Conservation (phyloP, 2,329 filamentous ascomycete genomes). For the Talaromyces verruculosus region DNA sequence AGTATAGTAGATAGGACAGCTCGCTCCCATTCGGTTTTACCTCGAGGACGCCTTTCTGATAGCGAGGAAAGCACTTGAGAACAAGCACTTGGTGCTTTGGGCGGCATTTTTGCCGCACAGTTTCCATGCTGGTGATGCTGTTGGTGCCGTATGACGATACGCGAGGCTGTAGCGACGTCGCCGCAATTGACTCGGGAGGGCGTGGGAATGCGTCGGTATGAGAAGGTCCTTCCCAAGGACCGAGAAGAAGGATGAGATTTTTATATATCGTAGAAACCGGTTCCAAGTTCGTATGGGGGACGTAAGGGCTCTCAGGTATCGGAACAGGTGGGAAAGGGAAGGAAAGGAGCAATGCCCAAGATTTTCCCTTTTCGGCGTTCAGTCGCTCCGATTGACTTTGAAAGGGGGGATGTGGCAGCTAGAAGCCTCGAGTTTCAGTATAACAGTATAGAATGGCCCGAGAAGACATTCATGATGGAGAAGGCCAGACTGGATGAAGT, state of each 20-base stretch:
- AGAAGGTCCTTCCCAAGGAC: not conserved
- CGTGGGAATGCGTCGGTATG: not conserved
- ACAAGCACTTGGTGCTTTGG: conserved; percentile 97
- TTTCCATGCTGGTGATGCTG: conserved; percentile 48
- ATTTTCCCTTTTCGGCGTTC: not conserved
- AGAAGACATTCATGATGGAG: not conserved
- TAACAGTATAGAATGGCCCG: not conserved
- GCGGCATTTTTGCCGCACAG: conserved; percentile 64
- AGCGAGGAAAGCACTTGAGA: conserved; percentile 92
- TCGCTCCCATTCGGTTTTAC: conserved; percentile 96
- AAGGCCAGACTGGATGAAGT: not conserved
- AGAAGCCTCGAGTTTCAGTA: not conserved
- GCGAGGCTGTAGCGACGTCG: not conserved
- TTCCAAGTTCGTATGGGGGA: not conserved
- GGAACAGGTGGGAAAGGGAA: not conserved
- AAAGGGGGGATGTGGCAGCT: not conserved
- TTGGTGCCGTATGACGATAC: not conserved
- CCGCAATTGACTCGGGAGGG: not conserved
- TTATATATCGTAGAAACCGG: not conserved
- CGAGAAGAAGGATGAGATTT: not conserved
- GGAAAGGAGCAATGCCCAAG: conserved; percentile 2
- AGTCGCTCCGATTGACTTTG: not conserved
- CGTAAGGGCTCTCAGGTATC: not conserved
- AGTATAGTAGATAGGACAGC: conserved; percentile 94
- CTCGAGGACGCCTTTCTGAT: conserved; percentile 85